These are phyloP conservation scores for Cyathus striatus DNA, from an alignment of 768 basidiomycete genomes.

Conservation along the genomic window DNA sequence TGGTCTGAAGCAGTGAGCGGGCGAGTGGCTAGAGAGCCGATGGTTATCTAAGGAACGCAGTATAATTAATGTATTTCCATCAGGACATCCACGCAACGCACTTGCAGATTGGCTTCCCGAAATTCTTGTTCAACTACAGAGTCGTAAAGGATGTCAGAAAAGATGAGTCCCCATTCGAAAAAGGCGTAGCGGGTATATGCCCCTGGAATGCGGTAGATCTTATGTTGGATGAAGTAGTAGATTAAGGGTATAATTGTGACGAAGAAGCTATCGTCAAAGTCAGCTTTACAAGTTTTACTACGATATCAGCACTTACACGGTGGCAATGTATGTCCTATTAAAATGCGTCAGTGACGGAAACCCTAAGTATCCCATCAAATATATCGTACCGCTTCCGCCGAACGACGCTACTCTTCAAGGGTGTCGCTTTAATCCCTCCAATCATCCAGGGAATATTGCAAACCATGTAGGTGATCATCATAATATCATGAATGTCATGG, in stretches of 20 bases:
- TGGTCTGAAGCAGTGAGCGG: constrained; percentile 6
- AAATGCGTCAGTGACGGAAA: not conserved
- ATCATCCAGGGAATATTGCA: constrained; percentile 90
- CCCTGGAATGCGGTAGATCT: constrained; percentile 72
- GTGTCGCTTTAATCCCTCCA: constrained; percentile 56
- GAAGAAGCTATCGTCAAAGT: constrained; percentile 54
- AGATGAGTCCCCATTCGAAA: constrained; percentile 83
- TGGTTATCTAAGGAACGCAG: constrained; percentile 8
- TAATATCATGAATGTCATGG: constrained; percentile 79
- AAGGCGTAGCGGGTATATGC: constrained; percentile 86
- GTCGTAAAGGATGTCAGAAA: constrained; percentile 70
- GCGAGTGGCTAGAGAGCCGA: constrained; percentile 10
- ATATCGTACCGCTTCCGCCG: constrained; percentile 53
- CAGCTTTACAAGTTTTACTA: not conserved
- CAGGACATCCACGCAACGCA: constrained; percentile 16
- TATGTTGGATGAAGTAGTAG: constrained; percentile 85
- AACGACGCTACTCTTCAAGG: constrained; percentile 29
- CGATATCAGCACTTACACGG: constrained; percentile 39
- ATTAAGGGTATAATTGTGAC: constrained; percentile 63
- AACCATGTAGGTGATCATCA: constrained; percentile 85
- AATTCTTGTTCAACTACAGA: constrained; percentile 63
- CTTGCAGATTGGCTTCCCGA: constrained; percentile 46
- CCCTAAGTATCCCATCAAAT: no score
- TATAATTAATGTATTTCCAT: not conserved
- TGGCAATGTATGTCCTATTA: constrained; percentile 47